Percentiles rank a stretch among this genome's conserved stretches.
Evolutionary conservation across 768 basidiomycete species (phyloP).

Genomic region (Collybiopsis luxurians): DNA sequence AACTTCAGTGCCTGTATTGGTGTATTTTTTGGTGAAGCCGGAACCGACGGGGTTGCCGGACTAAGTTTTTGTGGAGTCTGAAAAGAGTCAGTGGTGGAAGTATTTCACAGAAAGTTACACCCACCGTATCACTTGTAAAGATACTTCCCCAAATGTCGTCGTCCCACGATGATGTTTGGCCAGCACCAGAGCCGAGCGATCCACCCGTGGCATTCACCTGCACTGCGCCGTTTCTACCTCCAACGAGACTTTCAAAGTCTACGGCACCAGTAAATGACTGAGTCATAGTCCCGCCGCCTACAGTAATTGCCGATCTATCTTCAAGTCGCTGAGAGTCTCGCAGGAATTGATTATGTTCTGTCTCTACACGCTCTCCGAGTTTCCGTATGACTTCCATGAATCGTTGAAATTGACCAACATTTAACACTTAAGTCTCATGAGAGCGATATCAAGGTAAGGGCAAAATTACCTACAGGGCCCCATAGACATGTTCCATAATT

Average conservation of each 20-base stretch:
- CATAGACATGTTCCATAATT: slow-evolving; percentile 97
- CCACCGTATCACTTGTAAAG: slow-evolving; percentile 43
- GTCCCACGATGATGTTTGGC: slow-evolving; percentile 60
- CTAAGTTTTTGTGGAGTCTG: slow-evolving; percentile 17
- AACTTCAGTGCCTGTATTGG: slow-evolving; percentile 12
- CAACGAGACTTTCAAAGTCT: slow-evolving; percentile 88
- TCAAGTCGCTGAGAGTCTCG: slow-evolving; percentile 91
- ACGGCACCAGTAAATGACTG: slow-evolving; percentile 46
- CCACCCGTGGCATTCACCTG: slow-evolving; percentile 29
- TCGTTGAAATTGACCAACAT: slow-evolving; percentile 81
- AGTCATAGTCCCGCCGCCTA: slow-evolving; percentile 36
- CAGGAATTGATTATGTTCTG: slow-evolving; percentile 89
- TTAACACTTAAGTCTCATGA: slow-evolving; percentile 50
- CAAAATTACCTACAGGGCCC: slow-evolving; percentile 67
- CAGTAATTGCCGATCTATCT: slow-evolving; percentile 58
- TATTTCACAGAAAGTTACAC: no score
- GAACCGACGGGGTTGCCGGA: slow-evolving; percentile 8
- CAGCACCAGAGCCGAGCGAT: slow-evolving; percentile 12
- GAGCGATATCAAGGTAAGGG: neutral
- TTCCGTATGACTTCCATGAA: slow-evolving; percentile 87
- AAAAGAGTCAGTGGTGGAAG: slow-evolving; percentile 10
- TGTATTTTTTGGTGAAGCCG: slow-evolving; percentile 9
- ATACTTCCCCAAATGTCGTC: slow-evolving; percentile 87
- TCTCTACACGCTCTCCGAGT: slow-evolving; percentile 83
- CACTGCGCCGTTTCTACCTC: slow-evolving; percentile 44